Evolutionary conservation across 192 early-diverging fungal genomes (phyloP), one percentile per base, ranked within the genome.

Genomic region (Coemansia sp.): DNA sequence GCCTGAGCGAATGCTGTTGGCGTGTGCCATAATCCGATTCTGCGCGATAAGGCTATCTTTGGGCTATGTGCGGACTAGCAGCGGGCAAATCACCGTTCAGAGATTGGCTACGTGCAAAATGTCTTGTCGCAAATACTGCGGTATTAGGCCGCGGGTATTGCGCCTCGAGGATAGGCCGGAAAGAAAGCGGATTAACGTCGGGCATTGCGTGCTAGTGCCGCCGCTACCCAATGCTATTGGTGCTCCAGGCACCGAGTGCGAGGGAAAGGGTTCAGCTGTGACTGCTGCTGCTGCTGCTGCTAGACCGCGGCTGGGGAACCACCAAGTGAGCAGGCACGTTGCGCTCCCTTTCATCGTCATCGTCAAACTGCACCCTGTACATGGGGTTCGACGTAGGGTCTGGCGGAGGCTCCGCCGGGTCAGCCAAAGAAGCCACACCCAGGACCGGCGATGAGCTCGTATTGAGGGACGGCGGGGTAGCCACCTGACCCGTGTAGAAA

Each of bases 331-430:
- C 74, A 0, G 79, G 79, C n/a, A 82, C 70, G 51, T 82, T 67
- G 31, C 76, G 60, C 37, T 76, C 69, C 55, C 63, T 65, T 31
- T 51, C 56, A 14, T 76, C 73, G 26, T 82, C 79, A 42, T 82
- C 79, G 43, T 82, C 79, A 50, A 82, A 82, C 63, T 70, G 69
- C 26, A 82, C 55, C 35, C 67, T 71, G 53, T 82, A 82, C 74
- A 76, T 73, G 5, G 73, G 73, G 23, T 75, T 76, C 0, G 64
- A 16, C 0, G n/a, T 50, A 2, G 71, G 76, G 37, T 73, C 61
- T 0, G 76, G 63, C 34, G 59, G 51, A 3, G 51, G 55, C 50
- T 5, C 36, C 18, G 39, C 59, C 0, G 59, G 50, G 33, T 69
- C 60, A 9, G 40, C 26, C 37, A 40, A 16, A 10, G 59, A 26